These are phyloP conservation scores for Crithidia expoeki DNA, from an alignment of 208 protist species.

Conservation along the genomic window DNA sequence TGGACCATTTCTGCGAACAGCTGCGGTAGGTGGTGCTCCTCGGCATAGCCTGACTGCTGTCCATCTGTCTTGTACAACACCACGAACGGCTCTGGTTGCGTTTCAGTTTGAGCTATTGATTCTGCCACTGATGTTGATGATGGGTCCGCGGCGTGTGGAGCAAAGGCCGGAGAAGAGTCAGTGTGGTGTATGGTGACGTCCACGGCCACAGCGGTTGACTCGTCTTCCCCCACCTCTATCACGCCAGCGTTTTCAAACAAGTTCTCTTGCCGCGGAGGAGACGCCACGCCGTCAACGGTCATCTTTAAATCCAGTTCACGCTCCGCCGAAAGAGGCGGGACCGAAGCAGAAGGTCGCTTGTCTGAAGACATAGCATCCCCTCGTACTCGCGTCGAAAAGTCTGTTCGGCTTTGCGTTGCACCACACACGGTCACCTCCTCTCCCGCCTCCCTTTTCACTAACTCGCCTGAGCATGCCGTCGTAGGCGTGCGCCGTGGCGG, in stretches of 20 bases:
- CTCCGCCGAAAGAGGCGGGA: neutral
- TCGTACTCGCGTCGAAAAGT: neutral
- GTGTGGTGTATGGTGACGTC: neutral
- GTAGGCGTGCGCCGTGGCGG: too few relatives aligned
- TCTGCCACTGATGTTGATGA: neutral
- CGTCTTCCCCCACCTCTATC: too few relatives aligned
- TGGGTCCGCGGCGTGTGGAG: neutral
- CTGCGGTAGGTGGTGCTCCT: constrained; percentile 4
- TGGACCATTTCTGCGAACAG: constrained; percentile 19
- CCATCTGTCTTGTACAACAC: neutral
- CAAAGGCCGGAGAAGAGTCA: neutral
- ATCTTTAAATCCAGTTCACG: too few relatives aligned
- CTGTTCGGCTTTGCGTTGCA: too few relatives aligned
- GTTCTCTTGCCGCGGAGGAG: too few relatives aligned
- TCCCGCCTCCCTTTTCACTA: too few relatives aligned
- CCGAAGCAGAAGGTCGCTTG: neutral
- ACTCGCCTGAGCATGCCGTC: neutral
- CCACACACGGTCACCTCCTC: too few relatives aligned
- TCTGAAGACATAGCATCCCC: neutral
- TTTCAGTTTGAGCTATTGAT: neutral
- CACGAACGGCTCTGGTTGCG: neutral
- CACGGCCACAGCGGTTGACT: neutral
- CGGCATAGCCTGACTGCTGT: constrained; percentile 1
- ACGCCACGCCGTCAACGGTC: too few relatives aligned
- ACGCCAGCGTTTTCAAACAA: too few relatives aligned